These are phyloP conservation scores for Boletus subcaerulescens DNA, from an alignment of 768 basidiomycete species.

Conservation along the genomic window DNA sequence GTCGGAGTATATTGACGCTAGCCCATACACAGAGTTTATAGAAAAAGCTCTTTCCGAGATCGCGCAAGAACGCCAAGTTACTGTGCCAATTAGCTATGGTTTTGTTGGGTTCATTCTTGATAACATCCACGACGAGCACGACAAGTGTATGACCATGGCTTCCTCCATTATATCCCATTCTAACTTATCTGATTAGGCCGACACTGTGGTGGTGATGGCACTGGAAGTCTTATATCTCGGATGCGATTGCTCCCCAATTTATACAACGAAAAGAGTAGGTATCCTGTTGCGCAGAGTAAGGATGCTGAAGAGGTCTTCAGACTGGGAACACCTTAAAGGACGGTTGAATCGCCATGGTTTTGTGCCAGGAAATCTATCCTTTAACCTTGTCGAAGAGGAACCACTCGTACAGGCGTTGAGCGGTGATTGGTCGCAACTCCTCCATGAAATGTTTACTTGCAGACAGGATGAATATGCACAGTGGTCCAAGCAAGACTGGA, in stretches of 20 bases:
- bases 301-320: neutral
- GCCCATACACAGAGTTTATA: neutral
- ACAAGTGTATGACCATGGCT: neutral
- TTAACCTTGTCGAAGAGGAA: neutral
- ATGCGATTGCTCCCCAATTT: neutral
- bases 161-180: neutral
- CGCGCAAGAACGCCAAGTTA: neutral
- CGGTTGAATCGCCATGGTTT: neutral
- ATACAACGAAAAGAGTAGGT: constrained; percentile 5
- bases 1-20: neutral
- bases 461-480: neutral
- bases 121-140: neutral
- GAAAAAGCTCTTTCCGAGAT: neutral
- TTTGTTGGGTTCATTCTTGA: constrained; percentile 3
- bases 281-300: neutral
- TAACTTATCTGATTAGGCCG: neutral
- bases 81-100: neutral
- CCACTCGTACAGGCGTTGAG: neutral
- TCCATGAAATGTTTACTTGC: neutral
- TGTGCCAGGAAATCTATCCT: neutral
- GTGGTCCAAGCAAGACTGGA: constrained; percentile 7
- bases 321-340: constrained; percentile 1
- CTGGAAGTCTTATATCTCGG: neutral
- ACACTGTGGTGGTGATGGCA: neutral
- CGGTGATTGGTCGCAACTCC: neutral